Base-by-base conservation (phyloP, 345 rosid species). In the Pistacia integerrima region DNA sequence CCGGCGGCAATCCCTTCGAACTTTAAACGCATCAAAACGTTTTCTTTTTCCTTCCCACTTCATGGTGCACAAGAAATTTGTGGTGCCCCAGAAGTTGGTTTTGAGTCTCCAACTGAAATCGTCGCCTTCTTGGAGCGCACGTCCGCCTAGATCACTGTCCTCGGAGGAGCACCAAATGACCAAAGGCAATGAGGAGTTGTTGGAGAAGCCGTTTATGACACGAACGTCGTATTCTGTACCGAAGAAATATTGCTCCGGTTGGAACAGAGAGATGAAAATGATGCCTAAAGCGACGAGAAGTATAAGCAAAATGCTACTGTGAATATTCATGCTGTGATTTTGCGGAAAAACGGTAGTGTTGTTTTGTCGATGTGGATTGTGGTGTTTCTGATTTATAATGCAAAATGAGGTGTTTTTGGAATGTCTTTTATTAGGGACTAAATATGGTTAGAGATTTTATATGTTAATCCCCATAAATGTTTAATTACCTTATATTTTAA, bases 71-170 rank as follows among this genome's bases (percentile, higher is more conserved):
- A 79, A 22, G 86, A 82, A 88, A 49, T 51, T 75, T 46, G 74
- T 73, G 8, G 57, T 72, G 18, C 85, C 85, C 92, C 91, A 87
- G 11, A 91, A 61, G 61, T 76, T 75, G 49, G 87, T 87, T 67
- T 3, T 83, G 13, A 80, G 81, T 6, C 85, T 88, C 98, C 98
- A 94, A n/a, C 90, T 77, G 73, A 84, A 93, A 69, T 91, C 97
- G 4, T 94, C 98, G 9, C 98, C 97, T 72, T 91, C 97, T 78
- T 94, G 97, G 36, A 94, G 93, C 5, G 98, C 97, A 2, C 97
- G 93, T 38, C 98, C 94, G n/a, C 98, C 98, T 5, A 94, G 83
- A 60, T 94, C 97, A 33, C 78, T 80, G 25, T 78, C 85, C 16
- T 84, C 80, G 3, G 91, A 89, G 8, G 85, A 78, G 84, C 98